These are phyloP conservation scores for Sclerotinia borealis DNA, from an alignment of 2,329 filamentous ascomycete genomes.

Conservation along the genomic window DNA sequence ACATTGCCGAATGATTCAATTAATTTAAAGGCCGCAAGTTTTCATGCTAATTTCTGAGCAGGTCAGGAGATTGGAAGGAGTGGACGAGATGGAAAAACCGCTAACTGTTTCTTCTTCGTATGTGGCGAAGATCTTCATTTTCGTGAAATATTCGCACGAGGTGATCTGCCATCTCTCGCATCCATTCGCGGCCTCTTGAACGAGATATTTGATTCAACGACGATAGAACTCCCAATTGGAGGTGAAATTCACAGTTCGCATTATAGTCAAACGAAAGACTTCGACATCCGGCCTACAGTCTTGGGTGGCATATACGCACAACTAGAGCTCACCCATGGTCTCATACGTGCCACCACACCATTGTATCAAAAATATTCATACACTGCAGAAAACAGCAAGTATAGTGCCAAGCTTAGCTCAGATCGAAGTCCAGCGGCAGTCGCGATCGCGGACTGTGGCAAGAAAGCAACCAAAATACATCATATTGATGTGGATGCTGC, in stretches of 20 bases:
- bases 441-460: slow-evolving; percentile 39
- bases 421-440: slow-evolving; percentile 39
- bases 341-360: slow-evolving; percentile 51
- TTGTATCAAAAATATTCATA: slow-evolving; percentile 53
- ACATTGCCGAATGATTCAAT: not conserved
- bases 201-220: slow-evolving; percentile 43
- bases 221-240: slow-evolving; percentile 32
- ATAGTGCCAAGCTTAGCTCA: slow-evolving; percentile 29
- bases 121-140: slow-evolving; percentile 52
- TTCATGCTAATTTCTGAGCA: not conserved
- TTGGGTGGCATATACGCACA: slow-evolving; percentile 51
- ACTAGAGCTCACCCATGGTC: slow-evolving; percentile 52
- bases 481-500: slow-evolving; percentile 44
- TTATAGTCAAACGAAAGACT: slow-evolving; percentile 40
- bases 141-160: slow-evolving; percentile 53
- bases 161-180: slow-evolving; percentile 49
- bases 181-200: slow-evolving; percentile 44
- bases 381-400: slow-evolving; percentile 31
- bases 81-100: slow-evolving; percentile 46
- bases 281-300: slow-evolving; percentile 47
- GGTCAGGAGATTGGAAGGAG: slow-evolving; percentile 50
- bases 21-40: too few relatives aligned
- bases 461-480: slow-evolving; percentile 38
- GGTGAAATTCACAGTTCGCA: slow-evolving; percentile 43
- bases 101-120: slow-evolving; percentile 52